These are phyloP conservation scores for Lathyrus tuberosus DNA, from an alignment of 306 rosid genomes.

Conservation along the genomic window DNA sequence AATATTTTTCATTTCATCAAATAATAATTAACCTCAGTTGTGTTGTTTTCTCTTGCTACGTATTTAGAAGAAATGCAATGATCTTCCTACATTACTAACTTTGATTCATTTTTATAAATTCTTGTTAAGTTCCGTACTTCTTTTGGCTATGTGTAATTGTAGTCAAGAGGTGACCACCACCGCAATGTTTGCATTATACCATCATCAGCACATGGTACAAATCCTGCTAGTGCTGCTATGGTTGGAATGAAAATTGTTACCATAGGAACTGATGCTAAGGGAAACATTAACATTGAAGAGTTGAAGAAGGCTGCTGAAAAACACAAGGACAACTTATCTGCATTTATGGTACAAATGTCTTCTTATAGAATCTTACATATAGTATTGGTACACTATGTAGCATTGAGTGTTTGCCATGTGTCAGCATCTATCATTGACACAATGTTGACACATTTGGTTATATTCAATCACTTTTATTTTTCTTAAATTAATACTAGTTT, in stretches of 20 bases:
- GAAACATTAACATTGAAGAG: conserved; percentile 90
- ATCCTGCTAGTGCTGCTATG: conserved; percentile 99
- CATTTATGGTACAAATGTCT: conserved; percentile 73
- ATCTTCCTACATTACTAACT: conserved; percentile 17
- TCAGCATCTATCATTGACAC: background rate
- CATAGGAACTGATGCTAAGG: conserved; percentile 98
- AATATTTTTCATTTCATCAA: conserved; percentile 19
- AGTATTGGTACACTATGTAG: background rate
- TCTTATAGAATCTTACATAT: conserved; percentile 27
- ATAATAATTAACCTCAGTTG: conserved; percentile 1
- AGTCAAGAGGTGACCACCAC: conserved; percentile 96
- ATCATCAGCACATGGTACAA: conserved; percentile 98
- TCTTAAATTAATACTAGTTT: background rate
- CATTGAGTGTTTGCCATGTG: background rate
- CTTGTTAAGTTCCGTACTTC: conserved; percentile 27
- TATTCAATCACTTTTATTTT: background rate
- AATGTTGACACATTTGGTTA: background rate
- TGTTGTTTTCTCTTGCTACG: conserved; percentile 32
- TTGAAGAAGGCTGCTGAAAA: conserved; percentile 94
- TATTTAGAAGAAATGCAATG: conserved; percentile 30
- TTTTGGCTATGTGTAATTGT: conserved; percentile 43
- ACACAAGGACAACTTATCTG: conserved; percentile 79
- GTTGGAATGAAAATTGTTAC: conserved; percentile 97
- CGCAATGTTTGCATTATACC: conserved; percentile 97
- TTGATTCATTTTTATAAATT: conserved; percentile 2